Evolutionary conservation across 768 basidiomycete species (phyloP).

Genomic region (Fibroporia radiculosa): DNA sequence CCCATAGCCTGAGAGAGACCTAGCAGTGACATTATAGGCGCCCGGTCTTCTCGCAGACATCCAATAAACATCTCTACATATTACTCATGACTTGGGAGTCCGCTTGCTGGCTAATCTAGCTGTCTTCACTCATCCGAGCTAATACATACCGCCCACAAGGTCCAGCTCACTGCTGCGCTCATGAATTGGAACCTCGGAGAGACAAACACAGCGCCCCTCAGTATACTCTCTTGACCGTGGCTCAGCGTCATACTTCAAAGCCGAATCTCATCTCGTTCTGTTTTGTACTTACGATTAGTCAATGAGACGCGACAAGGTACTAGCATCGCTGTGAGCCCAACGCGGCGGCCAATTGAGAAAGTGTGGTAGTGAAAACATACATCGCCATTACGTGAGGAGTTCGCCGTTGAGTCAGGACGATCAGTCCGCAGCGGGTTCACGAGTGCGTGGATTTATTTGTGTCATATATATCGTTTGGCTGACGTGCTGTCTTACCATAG

Average conservation of each 20-base stretch:
- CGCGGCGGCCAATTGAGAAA: conserved; percentile 43
- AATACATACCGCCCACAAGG: conserved; percentile 33
- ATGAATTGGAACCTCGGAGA: conserved; percentile 47
- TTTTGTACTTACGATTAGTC: conserved; percentile 56
- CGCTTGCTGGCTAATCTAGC: conserved; percentile 70
- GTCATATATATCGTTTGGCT: background rate
- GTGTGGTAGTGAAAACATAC: conserved; percentile 71
- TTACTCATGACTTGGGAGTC: conserved; percentile 26
- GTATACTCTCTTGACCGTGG: conserved; percentile 39
- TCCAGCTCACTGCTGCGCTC: conserved; percentile 39
- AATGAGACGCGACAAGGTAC: conserved; percentile 43
- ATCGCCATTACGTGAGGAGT: conserved; percentile 54
- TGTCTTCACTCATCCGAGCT: conserved; percentile 54
- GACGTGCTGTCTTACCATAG: conserved; percentile 23
- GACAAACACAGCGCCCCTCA: conserved; percentile 5
- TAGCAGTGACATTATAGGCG: no score
- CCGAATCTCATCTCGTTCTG: conserved; percentile 50
- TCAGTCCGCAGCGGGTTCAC: conserved; percentile 26
- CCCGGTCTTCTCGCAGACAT: no score
- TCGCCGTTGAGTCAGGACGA: conserved; percentile 57
- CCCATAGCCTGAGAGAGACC: no score
- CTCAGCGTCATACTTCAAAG: conserved; percentile 33
- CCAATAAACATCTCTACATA: no score
- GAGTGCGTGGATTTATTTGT: conserved; percentile 25
- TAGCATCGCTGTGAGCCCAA: conserved; percentile 52